These are phyloP conservation scores for Acanthochlamys bracteata DNA, from an alignment of 106 monocot genomes.

Conservation along the genomic window DNA sequence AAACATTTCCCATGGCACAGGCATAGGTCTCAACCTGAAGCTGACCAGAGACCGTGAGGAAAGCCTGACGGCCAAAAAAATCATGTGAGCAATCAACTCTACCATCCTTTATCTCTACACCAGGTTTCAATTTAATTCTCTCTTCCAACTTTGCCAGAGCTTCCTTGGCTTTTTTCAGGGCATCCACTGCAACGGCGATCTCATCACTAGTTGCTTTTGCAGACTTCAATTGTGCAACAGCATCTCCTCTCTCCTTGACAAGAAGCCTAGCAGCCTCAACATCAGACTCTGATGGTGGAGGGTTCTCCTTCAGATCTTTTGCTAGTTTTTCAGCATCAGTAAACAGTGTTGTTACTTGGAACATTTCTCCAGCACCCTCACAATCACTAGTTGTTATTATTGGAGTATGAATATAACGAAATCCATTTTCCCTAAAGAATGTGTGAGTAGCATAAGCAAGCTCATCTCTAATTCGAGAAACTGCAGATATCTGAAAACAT, in stretches of 20 bases:
- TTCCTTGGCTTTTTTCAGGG: slow-evolving; percentile 65
- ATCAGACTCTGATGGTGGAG: slow-evolving; percentile 69
- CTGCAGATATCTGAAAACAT: slow-evolving; percentile 78
- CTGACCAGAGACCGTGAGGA: slow-evolving; percentile 84
- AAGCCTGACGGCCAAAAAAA: slow-evolving; percentile 86
- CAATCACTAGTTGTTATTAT: slow-evolving; percentile 92
- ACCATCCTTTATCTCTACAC: slow-evolving; percentile 65
- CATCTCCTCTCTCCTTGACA: slow-evolving; percentile 66
- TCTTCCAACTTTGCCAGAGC: slow-evolving; percentile 62
- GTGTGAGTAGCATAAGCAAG: slow-evolving; percentile 79
- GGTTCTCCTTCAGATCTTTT: slow-evolving; percentile 66
- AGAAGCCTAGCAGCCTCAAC: slow-evolving; percentile 52
- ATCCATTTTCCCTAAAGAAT: slow-evolving; percentile 71
- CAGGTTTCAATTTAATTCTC: slow-evolving; percentile 62
- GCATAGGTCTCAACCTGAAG: slow-evolving; percentile 90
- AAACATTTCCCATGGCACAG: slow-evolving; percentile 90
- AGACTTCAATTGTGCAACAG: slow-evolving; percentile 54
- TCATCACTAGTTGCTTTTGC: slow-evolving; percentile 52
- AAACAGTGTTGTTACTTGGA: slow-evolving; percentile 79
- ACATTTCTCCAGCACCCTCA: slow-evolving; percentile 95
- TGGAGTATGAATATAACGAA: slow-evolving; percentile 86
- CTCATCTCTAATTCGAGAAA: slow-evolving; percentile 76
- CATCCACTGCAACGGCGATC: slow-evolving; percentile 47
- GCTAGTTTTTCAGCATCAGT: slow-evolving; percentile 75
- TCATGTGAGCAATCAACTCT: slow-evolving; percentile 59